A percentile compares a stretch with the other conserved stretches of the same genome.
Conservation (phyloP, 768 basidiomycete species). For the Nidularia sp. region DNA sequence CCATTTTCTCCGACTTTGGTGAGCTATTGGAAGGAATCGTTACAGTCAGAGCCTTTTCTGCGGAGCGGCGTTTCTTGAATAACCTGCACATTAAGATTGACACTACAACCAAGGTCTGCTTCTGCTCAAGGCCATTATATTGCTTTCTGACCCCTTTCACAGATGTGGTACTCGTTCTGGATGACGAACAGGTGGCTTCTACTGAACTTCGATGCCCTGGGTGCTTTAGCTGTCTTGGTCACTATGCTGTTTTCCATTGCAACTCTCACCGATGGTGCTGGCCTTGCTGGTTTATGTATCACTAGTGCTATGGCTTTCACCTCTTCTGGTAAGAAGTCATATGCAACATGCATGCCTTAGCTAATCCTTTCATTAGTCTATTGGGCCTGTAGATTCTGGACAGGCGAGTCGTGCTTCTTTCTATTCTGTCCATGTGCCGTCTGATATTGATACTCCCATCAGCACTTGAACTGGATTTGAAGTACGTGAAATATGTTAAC, state of each 20-base stretch:
- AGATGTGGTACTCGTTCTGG: constrained; percentile 89
- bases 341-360: background rate
- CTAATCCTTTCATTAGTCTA: constrained; percentile 25
- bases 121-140: background rate
- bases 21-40: constrained; percentile 86
- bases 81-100: constrained; percentile 73
- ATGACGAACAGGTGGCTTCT: constrained; percentile 88
- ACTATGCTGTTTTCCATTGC: constrained; percentile 77
- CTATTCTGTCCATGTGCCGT: background rate
- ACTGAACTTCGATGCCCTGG: constrained; percentile 77
- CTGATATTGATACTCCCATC: constrained; percentile 27
- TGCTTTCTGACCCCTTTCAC: background rate
- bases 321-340: constrained; percentile 24
- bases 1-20: constrained; percentile 80
- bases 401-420: constrained; percentile 17
- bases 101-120: constrained; percentile 61
- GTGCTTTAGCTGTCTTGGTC: constrained; percentile 66
- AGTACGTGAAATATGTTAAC: constrained; percentile 37
- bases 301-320: constrained; percentile 62
- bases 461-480: constrained; percentile 70
- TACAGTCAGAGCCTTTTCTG: constrained; percentile 87
- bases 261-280: constrained; percentile 47
- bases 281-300: constrained; percentile 70
- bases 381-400: constrained; percentile 51
- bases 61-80: constrained; percentile 73